phyloP scores from a whole-genome alignment of 2,329 filamentous ascomycete genomes.

The Phialophora tarda region DNA sequence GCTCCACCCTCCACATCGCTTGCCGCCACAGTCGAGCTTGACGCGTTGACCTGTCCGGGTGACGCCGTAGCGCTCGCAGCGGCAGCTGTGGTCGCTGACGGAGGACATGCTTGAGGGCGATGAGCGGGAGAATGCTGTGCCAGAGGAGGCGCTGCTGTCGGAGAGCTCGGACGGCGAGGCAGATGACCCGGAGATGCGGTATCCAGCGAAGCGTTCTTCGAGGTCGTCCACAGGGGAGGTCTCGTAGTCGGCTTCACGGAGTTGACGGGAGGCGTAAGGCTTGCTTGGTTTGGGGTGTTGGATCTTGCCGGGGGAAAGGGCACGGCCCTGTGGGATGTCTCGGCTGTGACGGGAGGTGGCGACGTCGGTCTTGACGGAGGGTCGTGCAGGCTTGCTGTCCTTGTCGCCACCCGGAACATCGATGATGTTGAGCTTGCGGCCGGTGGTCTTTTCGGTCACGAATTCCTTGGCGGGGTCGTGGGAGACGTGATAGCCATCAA shows the following conservation, averaged over 20 bases:
- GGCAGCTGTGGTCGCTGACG: constrained; percentile 73
- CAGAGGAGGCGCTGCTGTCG: constrained; percentile 56
- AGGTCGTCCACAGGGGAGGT: constrained; percentile 73
- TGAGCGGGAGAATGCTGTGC: constrained; percentile 55
- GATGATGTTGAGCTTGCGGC: constrained; percentile 96
- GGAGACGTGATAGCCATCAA: constrained; percentile 97
- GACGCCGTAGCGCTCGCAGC: constrained; percentile 95
- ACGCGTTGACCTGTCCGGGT: constrained; percentile 90
- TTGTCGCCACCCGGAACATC: constrained; percentile 72
- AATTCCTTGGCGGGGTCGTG: constrained; percentile 91
- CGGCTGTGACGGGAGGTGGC: constrained; percentile 54
- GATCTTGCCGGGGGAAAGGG: constrained; percentile 87
- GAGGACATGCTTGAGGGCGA: constrained; percentile 66
- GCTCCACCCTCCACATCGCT: constrained; percentile 75
- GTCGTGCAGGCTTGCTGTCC: constrained; percentile 49
- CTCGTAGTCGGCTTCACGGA: constrained; percentile 81
- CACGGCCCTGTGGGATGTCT: constrained; percentile 85
- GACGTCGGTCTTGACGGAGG: constrained; percentile 49
- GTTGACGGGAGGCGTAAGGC: constrained; percentile 83
- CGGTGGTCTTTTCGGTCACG: constrained; percentile 93
- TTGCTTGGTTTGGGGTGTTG: constrained; percentile 87
- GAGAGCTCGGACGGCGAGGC: constrained; percentile 74
- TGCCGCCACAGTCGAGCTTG: constrained; percentile 93
- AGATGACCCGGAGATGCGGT: constrained; percentile 72
- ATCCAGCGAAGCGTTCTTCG: constrained; percentile 73